Evolutionary conservation across 495 filamentous ascomycete genomes (phyloP), one percentile per base, ranked within the genome.

Genomic region (Aspergillus diversus): DNA sequence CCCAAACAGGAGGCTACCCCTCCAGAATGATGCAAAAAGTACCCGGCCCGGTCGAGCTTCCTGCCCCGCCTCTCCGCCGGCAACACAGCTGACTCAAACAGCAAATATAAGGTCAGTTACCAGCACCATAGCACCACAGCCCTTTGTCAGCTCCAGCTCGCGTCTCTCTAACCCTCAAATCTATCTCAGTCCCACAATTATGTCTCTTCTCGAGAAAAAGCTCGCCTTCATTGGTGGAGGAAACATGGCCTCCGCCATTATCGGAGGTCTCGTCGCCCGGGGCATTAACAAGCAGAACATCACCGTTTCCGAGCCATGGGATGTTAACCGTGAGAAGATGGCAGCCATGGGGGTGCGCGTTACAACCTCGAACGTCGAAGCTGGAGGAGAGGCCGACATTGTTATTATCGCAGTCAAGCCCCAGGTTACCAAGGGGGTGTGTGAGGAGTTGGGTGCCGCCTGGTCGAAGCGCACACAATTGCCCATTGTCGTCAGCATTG

Each of bases 371-470:
- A 97, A 87, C 63, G 89, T 96, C 65, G 90, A 93, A 70, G 87
- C 92, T 0, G 92, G 91, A n/a, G 92, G 92, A 80, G 90, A 95
- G 33, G 96, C 93, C 86, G 89, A 97, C 71, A 90, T 97, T 71
- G 89, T 87, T 63, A 89, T 88, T 68, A 88, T 92, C 60, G 89
- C 90, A 60, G 86, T 84, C n/a, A 87, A 91, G 71, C 87, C 83
- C 49, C 76, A 92, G 58, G 84, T 96, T 21, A 87, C 91, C 15
- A 93, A 96, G 77, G 88, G 89, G 32, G 94, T 95, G 5, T 92
- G 97, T 59, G 92, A 97, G 83, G 91, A 97, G 83, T 90, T 90
- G 59, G 93, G 91, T 13, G 91, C 92, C 63, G 91, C 92, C 4
- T 82, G 93, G 66, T 87, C 92, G 70, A 70, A 89, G 53, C 91